Base-by-base conservation (phyloP, 108 stramenopile genomes). In the Cyclostephanos invisitatus region DNA sequence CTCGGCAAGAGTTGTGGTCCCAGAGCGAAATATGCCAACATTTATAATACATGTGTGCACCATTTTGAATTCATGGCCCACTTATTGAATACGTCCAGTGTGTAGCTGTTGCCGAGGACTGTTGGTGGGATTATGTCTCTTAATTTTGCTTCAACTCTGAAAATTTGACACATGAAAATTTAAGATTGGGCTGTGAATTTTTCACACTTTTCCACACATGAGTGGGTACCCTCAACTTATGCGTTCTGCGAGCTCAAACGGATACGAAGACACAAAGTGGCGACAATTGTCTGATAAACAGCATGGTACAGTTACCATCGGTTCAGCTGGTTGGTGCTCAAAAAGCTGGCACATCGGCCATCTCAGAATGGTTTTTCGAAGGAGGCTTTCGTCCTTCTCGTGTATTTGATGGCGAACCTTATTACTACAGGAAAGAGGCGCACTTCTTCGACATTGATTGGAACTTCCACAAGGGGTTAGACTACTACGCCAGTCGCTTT, bases 251-350 rank as follows among this genome's bases (percentile, higher is more conserved):
- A n/a, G n/a, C n/a, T n/a, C n/a, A n/a, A n/a, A n/a, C n/a, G n/a
- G n/a, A n/a, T n/a, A n/a, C n/a, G n/a, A n/a, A n/a, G n/a, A n/a
- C n/a, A n/a, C n/a, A n/a, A n/a, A n/a, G n/a, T n/a, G n/a, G n/a
- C n/a, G n/a, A n/a, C n/a, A 32, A 32, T 3, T 32, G 32, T 32
- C 32, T 32, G 32, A 32, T 32, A 32, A 32, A 32, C 32, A 32
- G 11, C 7, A 46, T 46, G 44, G 12, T 3, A 17, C 44, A 15
- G 0, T 46, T 46, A 15, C 44, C 44, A 46, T 0, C 44, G 15
- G 68, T 84, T 47, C 25, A 64, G 15, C 24, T 84, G 24, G 68
- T 80, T 60, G 83, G 83, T 10, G 79, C 78, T 7, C 83, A 81
- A 64, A 75, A 81, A 53, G 74, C 74, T 46, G 66, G 59, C 9